Evolutionary conservation across 306 rosid species (phyloP).

Genomic region (Morella rubra): DNA sequence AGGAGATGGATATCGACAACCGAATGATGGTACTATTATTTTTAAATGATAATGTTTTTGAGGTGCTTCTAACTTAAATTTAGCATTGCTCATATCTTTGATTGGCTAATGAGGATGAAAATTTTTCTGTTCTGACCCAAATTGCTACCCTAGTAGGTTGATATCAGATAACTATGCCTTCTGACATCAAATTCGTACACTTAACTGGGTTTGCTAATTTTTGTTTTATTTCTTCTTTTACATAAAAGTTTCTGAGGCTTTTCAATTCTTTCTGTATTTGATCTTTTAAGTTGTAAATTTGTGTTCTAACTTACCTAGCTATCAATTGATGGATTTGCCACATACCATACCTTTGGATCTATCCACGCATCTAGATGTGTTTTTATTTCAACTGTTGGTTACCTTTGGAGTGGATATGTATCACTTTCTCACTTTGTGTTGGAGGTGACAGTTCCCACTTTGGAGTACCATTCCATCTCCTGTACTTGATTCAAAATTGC

Average conservation of each 20-base stretch:
- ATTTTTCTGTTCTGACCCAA: neutral
- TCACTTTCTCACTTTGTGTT: neutral
- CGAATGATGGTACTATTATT: constrained; percentile 78
- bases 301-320: neutral
- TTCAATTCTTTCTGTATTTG: neutral
- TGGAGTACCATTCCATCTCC: constrained; percentile 4
- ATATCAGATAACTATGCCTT: neutral
- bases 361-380: neutral
- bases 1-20: constrained; percentile 99
- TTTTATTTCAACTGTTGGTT: neutral
- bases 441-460: neutral
- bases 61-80: neutral
- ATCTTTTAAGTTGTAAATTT: neutral
- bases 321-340: neutral
- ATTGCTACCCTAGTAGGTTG: neutral
- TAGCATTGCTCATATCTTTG: neutral
- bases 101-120: constrained; percentile 20
- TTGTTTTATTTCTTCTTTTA: neutral
- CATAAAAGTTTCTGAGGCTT: neutral
- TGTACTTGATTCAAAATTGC: constrained; percentile 14
- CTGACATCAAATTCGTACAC: neutral
- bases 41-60: constrained; percentile 20
- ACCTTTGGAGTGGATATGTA: neutral
- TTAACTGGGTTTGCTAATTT: neutral
- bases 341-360: neutral